Evolutionary conservation across 768 basidiomycete genomes (phyloP).

Genomic region (Lactarius tabidus): DNA sequence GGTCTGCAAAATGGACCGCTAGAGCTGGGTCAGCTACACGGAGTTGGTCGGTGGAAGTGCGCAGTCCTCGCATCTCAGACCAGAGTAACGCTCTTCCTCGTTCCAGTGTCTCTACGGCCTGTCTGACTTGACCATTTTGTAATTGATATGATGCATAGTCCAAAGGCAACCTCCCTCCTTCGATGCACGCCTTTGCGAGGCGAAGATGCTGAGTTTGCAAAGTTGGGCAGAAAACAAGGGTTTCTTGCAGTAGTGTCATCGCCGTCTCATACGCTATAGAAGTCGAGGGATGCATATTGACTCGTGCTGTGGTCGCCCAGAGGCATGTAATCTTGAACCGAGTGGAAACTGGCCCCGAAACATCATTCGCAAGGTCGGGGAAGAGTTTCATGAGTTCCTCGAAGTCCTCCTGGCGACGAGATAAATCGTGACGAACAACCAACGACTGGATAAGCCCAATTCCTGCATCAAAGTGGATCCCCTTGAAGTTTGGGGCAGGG

Average conservation of each 20-base stretch:
- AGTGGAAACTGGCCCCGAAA: neutral
- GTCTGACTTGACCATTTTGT: neutral
- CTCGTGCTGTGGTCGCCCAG: no score
- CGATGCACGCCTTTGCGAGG: no score
- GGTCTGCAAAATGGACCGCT: neutral
- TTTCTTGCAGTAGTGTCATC: no score
- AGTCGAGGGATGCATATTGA: no score
- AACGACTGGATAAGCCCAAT: neutral
- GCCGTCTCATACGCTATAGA: no score
- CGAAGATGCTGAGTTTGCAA: neutral
- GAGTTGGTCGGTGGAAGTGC: neutral
- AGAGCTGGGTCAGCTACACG: neutral
- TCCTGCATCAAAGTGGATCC: no score
- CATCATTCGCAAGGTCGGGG: neutral
- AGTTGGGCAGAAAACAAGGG: no score
- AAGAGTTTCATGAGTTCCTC: neutral
- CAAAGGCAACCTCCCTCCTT: neutral
- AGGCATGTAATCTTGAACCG: neutral
- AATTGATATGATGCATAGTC: neutral
- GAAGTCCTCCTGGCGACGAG: neutral
- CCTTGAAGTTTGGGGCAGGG: no score
- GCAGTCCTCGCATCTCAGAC: neutral
- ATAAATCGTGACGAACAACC: neutral
- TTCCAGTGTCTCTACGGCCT: conserved; percentile 6
- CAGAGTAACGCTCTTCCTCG: conserved; percentile 5